Percentiles rank a stretch among this genome's conserved stretches.
Evolutionary conservation across 257 asterid species (phyloP).

Genomic region (Ballota nigra): DNA sequence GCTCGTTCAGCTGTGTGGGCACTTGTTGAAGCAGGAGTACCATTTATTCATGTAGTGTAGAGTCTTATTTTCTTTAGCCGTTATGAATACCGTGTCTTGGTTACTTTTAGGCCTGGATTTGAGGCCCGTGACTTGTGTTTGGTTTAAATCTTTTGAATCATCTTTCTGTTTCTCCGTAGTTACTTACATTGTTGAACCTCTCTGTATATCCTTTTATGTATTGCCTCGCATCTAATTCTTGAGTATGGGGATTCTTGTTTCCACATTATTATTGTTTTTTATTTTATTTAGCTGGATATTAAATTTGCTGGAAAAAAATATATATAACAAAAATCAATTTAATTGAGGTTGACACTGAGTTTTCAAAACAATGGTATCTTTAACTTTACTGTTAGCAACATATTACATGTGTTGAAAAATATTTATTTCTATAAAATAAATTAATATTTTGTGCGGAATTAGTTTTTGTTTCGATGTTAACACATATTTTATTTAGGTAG

Average conservation of each 20-base stretch:
- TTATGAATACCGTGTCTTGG: slow-evolving; percentile 21
- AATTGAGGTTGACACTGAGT: background rate
- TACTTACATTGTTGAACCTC: slow-evolving; percentile 18
- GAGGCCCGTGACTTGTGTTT: slow-evolving; percentile 25
- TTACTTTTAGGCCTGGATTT: slow-evolving; percentile 25
- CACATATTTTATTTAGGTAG: no score
- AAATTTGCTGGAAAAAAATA: no score
- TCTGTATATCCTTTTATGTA: slow-evolving; percentile 30
- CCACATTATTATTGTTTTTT: background rate
- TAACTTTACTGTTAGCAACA: no score
- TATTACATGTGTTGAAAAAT: no score
- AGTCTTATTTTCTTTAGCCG: slow-evolving; percentile 24
- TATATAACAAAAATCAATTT: no score
- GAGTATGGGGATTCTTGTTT: slow-evolving; percentile 13
- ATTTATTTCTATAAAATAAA: no score
- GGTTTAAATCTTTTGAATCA: slow-evolving; percentile 23
- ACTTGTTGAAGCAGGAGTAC: slow-evolving; percentile 28
- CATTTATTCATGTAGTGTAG: slow-evolving; percentile 31
- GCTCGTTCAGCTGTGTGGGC: slow-evolving; percentile 18
- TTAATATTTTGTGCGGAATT: no score
- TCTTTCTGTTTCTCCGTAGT: slow-evolving; percentile 4
- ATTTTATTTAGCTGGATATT: background rate
- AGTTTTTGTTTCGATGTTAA: no score
- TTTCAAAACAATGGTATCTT: background rate
- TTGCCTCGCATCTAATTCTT: slow-evolving; percentile 17